Conservation (phyloP, 352 stramenopile genomes). For the Globisporangium viniferum region DNA sequence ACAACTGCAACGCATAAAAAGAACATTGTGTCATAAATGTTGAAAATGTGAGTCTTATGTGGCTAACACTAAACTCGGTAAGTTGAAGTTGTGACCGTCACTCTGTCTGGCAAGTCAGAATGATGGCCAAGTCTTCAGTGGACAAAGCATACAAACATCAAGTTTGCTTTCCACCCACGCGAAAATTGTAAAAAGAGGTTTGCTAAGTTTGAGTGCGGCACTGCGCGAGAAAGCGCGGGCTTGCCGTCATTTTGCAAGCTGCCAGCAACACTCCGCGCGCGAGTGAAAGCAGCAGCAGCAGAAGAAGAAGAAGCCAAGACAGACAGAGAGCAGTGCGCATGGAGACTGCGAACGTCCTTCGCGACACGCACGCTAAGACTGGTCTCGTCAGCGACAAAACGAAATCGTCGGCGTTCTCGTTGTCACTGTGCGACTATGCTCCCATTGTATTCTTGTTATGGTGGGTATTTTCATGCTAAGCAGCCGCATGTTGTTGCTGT, state of each 20-base stretch:
- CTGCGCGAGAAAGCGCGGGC: neutral
- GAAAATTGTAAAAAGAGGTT: no score
- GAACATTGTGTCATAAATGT: neutral
- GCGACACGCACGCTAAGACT: neutral
- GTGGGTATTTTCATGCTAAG: neutral
- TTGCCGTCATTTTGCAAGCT: neutral
- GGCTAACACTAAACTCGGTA: neutral
- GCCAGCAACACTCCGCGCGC: neutral
- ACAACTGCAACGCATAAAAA: no score
- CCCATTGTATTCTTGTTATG: neutral
- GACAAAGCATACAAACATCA: no score
- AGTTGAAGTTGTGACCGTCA: constrained; percentile 7
- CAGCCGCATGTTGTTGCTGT: no score
- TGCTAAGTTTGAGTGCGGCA: no score
- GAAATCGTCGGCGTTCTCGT: neutral
- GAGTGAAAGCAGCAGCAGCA: neutral
- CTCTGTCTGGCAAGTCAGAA: neutral
- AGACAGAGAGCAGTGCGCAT: neutral
- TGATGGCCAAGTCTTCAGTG: neutral
- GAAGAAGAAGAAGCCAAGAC: neutral
- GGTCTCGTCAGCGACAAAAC: neutral
- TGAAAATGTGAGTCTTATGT: neutral
- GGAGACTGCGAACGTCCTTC: neutral
- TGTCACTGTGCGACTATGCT: neutral
- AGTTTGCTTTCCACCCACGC: no score